Base-by-base conservation (phyloP, 805 yeast species). In the Wickerhamiella shivajii region DNA sequence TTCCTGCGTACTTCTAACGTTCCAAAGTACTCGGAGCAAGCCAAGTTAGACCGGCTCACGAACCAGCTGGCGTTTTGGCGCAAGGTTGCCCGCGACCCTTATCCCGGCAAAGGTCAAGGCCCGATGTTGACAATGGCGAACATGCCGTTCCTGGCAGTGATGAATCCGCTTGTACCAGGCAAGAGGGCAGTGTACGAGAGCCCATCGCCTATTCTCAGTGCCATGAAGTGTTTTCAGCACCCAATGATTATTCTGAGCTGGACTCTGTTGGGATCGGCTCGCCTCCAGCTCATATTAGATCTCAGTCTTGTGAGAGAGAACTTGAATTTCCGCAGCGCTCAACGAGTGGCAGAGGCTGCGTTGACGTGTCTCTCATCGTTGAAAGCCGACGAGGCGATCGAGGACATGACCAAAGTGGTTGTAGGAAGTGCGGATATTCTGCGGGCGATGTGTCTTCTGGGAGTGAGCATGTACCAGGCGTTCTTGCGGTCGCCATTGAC, bases 401-500 rank as follows among this genome's bases (percentile, higher is more conserved):
- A 34, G 11, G 30, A 32, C 23, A 29, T 41, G 23, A 24, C 24
- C 27, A 43, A 40, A 5, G 33, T 49, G 15, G 46, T 49, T 4
- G 34, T 39, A 11, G 43, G 40, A 15, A 42, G 47, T 29, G 47
- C 48, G 30, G 52, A 49, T 13, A 29, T 46, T 20, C 39, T 44
- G 27, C 46, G 44, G 13, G 33, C 42, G 10, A 49, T 50, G 3
- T 36, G 44, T 13, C 34, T 44, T 21, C 36, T 47, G 24, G 53
- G 53, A 4, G 38, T 37, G 14, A 40, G 43, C 13, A 36, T 49
- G 30, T 29, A 45, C 31, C 46, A 41, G 31, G 32, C 46, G 7
- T 35, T 44, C 30, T 20, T 45, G 31, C 34, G 44, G 18, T 34
- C 44, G 17, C 52, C 54, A 4, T 28, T 42, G 24, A 29, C 41